Base-by-base conservation (phyloP, 306 rosid species). In the Vigna reflexopilosa region DNA sequence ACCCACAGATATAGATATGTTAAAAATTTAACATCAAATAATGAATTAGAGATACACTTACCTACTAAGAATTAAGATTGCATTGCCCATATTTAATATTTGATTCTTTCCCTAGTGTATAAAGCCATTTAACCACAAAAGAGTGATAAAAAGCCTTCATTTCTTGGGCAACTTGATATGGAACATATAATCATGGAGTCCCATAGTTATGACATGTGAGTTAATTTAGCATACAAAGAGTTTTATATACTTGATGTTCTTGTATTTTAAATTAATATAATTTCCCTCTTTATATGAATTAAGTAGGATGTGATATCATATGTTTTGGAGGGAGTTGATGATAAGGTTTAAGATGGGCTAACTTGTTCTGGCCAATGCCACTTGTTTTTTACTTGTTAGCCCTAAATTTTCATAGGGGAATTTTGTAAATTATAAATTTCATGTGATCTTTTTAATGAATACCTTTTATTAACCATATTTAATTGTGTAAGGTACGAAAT, bases 81-180 rank as follows among this genome's bases (percentile, higher is more conserved):
- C 4, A 3, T 30, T 30, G 3, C 34, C 34, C 5, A 30, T 30
- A 30, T 30, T 30, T 30, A 30, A 30, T 30, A 30, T 30, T 30
- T 30, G 5, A 30, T 30, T 30, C 34, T 30, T 30, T 30, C 34
- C 34, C 34, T 30, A 0, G 4, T 30, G 34, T 30, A 30, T 30
- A 26, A 26, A 0, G 42, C 1, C 20, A 64, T 6, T 69, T 17
- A 28, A 69, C 32, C 26, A 26, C 3, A 10, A 32, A 42, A 26
- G 19, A 10, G 40, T 5, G 6, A 12, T 19, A 16, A 22, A 77
- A 95, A 95, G 90, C 88, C 98, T 80, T 84, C 96, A 50, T 95
- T 95, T 84, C 91, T 93, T 44, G 97, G 97, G 79, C 91, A 91
- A 83, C 98, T 93, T 76, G 99, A 95, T 85, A 95, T 95, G 91